These are phyloP conservation scores for Puccinia coronata DNA, from an alignment of 1,284 basidiomycete genomes.

Conservation along the genomic window DNA sequence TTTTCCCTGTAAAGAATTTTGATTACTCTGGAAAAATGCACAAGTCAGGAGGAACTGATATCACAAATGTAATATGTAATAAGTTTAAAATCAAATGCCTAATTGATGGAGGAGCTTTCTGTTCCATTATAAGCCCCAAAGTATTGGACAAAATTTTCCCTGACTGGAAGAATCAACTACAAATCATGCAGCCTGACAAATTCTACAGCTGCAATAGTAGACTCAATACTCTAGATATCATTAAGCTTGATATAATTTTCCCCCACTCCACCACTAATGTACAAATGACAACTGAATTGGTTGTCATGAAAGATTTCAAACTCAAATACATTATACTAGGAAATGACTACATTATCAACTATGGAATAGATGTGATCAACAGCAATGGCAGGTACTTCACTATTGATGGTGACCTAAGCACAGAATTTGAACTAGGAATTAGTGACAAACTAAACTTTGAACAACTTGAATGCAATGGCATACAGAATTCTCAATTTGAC, in stretches of 20 bases:
- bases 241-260: slow-evolving; percentile 3
- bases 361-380: neutral
- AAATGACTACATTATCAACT: neutral
- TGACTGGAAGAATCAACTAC: neutral
- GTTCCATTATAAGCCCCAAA: slow-evolving; percentile 2
- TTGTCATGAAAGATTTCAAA: neutral
- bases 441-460: neutral
- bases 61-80: neutral
- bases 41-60: neutral
- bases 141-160: neutral
- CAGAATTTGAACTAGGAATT: neutral
- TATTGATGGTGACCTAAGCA: neutral
- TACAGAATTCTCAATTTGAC: neutral
- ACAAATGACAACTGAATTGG: neutral
- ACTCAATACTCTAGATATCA: neutral
- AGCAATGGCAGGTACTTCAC: neutral
- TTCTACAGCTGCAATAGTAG: slow-evolving; percentile 17
- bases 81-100: neutral
- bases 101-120: slow-evolving; percentile 5
- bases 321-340: neutral
- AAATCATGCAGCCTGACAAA: neutral
- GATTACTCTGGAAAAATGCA: neutral
- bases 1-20: neutral
- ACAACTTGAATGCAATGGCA: neutral
- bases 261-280: neutral